Evolutionary conservation across 352 stramenopile genomes (phyloP), one percentile per base, ranked within the genome.

Genomic region (Globisporangium parvum): DNA sequence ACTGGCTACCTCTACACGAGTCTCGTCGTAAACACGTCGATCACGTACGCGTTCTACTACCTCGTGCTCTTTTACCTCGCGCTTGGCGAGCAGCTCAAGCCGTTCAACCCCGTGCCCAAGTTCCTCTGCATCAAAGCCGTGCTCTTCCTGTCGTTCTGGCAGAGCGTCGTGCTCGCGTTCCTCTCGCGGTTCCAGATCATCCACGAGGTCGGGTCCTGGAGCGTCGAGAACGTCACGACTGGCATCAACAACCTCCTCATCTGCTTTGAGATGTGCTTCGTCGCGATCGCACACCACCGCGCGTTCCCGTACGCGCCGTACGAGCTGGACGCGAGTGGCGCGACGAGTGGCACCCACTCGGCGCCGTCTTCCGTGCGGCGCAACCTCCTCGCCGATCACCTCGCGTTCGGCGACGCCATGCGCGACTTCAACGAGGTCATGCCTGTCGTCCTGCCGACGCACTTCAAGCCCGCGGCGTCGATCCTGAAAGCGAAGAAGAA

Each of bases 91-190:
- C 88, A 97, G 33, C 71, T 99, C 45, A 75, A 69, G 57, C 94
- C 87, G 54, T 98, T 93, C 71, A 95, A 98, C 53, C 96, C 96
- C 3, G 96, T 98, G 41, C 87, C 93, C 1, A 99, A 99, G 76
- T 99, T 99, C 66, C 70, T 98, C 24, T 98, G 93, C 59, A 98
- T 99, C 70, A 99, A 99, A 68, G 96, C 92, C 8, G 91, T 99
- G 55, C 73, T 99, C n/a, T 99, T 99, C 67, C 71, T 99, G 23
- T 98, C 93, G 8, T 99, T 98, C 74, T 99, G 97, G 97, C 97
- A 99, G 71, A 95, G 86, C 63, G 87, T 97, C 53, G 80, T 96
- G 60, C 80, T 97, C 35, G 88, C 88, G 3, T 93, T 95, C 54
- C 79, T 97, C 47, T 93, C 85, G 28, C 79, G 83, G 4, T 89